Evolutionary conservation across 495 filamentous ascomycete genomes (phyloP), one percentile per base, ranked within the genome.

Genomic region (Podospora appendiculata): DNA sequence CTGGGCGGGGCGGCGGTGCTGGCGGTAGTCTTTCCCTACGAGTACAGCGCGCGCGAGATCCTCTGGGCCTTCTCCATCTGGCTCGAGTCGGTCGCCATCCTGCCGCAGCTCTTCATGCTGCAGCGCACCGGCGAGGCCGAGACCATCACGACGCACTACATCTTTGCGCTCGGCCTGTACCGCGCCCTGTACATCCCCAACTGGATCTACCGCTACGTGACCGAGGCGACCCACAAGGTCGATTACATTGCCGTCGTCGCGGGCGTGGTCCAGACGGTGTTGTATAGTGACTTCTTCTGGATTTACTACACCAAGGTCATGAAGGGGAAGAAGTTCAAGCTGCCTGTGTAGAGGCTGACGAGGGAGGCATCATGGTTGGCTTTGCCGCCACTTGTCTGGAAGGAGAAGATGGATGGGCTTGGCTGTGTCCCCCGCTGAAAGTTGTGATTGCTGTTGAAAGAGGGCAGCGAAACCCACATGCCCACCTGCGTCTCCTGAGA

Each of bases 221-320:
- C 79, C 41, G 89, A 93, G 66, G 72, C 73, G 33, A 64, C 64
- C 43, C 68, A 75, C 55, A 81, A 85, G 71, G 81, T 85, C 52
- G 90, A 96, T 67, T 80, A 79, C 45, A 90, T 95, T 58, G 84
- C 91, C 2, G 83, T 94, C 41, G 53, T 90, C 38, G 93, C 93
- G 8, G 93, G 93, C 9, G 79, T 96, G 32, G 74, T 96, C 53
- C 93, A 98, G 77, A 97, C 93, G 16, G 68, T 97, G 32, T 77
- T 97, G 48, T 98, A 98, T 71, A 95, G 89, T 48, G 93, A 98
- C 72, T 98, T 98, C 75, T 98, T 98, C 78, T 98, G 89, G 77
- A 95, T 98, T 56, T 98, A 98, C 70, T 98, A 95, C 68, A 95
- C 85, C 41, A 95, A 94, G 72, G 84, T 93, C 39, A 72, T 91